Conservation (phyloP, 1,139 yeast species). For the Taphrina betulina region DNA sequence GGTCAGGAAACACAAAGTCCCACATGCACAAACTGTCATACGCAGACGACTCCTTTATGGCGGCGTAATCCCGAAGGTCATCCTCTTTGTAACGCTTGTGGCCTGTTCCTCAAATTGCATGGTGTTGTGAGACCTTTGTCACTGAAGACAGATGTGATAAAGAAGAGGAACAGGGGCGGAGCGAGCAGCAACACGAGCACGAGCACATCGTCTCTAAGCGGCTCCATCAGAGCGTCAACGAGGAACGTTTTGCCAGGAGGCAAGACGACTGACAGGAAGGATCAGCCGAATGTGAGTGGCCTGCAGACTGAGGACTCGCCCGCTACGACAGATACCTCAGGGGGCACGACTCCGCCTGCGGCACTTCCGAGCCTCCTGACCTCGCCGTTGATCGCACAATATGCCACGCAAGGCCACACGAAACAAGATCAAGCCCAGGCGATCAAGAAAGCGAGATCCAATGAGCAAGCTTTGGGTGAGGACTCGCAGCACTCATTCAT, state of each 20-base stretch:
- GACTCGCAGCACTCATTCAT: constrained; percentile 1
- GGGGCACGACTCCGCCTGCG: constrained; percentile 25
- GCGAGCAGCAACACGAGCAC: background rate
- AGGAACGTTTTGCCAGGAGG: background rate
- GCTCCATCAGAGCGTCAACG: constrained; percentile 1
- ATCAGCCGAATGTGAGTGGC: background rate
- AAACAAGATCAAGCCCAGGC: background rate
- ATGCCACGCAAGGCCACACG: background rate
- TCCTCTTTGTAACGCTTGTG: constrained; percentile 94
- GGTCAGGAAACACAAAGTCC: constrained; percentile 39
- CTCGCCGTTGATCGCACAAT: constrained; percentile 9
- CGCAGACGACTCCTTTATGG: constrained; percentile 94
- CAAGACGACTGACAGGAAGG: constrained; percentile 3
- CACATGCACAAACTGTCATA: constrained; percentile 81
- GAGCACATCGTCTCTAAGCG: background rate
- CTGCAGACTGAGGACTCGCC: constrained; percentile 6
- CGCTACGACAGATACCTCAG: constrained; percentile 14
- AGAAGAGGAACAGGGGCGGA: constrained; percentile 59
- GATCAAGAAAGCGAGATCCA: constrained; percentile 3
- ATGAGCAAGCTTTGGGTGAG: background rate
- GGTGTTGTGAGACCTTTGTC: constrained; percentile 92
- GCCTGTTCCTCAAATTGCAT: constrained; percentile 81
- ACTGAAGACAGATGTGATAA: constrained; percentile 86
- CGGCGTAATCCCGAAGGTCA: constrained; percentile 89
- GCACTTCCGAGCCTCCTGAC: constrained; percentile 15